Base-by-base conservation (phyloP, 257 asterid species). In the Fraxinus cuspidata region DNA sequence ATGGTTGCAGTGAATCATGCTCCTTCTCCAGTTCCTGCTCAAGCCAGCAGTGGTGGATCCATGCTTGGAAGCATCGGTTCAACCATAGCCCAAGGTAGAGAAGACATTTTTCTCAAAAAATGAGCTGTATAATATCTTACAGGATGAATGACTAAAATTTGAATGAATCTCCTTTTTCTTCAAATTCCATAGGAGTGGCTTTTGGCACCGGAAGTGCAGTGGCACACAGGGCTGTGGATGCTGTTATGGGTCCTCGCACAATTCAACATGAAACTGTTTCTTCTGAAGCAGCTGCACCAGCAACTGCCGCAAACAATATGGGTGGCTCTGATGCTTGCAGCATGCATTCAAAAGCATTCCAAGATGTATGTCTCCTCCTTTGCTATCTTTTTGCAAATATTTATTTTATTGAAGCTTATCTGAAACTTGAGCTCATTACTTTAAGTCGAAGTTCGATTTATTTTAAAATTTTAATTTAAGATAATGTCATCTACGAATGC, bases 181-280 rank as follows among this genome's bases (percentile, higher is more conserved):
- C 60, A 37, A 73, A 37, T 29, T 35, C 38, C 37, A 21, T 25
- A 92, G 96, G 98, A 71, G 25, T 94, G 89, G 89, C 89, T 56
- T 92, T 87, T 69, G 97, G 98, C 53, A 78, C 84, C 76, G 97
- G 97, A 79, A 88, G 85, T 78, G 92, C 93, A 0, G 66, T 94
- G 74, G 98, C 91, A 23, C 97, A 92, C 71, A 87, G 97, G 81
- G 94, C 88, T 37, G 97, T 89, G 32, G 97, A 94, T 83, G 77
- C 92, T 65, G 86, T 92, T 69, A 23, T 91, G 84, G 97, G 97
- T 64, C 94, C 96, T 74, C 94, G 96, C 11, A 89, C 94, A 16
- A 77, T 92, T 79, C 92, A 89, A 65, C 97, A 89, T 49, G 97
- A 92, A 79, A 47, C 87, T 66, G 96, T 85, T n/a, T 87, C 8